Evolutionary conservation across 148 eudicot genomes (phyloP).

Genomic region (Amaranthus cruentus): DNA sequence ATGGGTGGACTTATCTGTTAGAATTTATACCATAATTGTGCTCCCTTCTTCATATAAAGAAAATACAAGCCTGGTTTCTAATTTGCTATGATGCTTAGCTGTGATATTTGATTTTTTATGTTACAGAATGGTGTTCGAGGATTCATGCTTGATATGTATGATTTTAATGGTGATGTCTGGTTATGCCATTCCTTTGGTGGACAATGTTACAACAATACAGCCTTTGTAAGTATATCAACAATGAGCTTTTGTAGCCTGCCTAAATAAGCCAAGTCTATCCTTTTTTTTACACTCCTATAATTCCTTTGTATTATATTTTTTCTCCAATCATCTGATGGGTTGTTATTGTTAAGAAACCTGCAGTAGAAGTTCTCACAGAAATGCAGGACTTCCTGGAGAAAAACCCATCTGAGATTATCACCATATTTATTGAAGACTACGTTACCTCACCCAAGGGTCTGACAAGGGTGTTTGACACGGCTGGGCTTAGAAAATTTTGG

Average conservation of each 20-base stretch:
- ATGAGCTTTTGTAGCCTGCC: conserved; percentile 3
- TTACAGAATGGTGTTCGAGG: conserved; percentile 93
- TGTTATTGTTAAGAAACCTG: conserved; percentile 63
- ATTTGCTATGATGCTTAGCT: not conserved
- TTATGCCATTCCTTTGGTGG: conserved; percentile 91
- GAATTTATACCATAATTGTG: not conserved
- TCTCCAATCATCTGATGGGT: conserved; percentile 2
- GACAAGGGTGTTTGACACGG: conserved; percentile 69
- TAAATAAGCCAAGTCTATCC: not conserved
- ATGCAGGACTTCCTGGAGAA: conserved; percentile 57
- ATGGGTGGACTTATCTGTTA: not conserved
- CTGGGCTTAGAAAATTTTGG: conserved; percentile 85
- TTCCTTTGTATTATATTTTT: not conserved
- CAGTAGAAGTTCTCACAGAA: conserved; percentile 69
- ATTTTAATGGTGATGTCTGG: conserved; percentile 84
- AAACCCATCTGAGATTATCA: conserved; percentile 73
- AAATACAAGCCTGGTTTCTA: not conserved
- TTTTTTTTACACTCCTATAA: not conserved
- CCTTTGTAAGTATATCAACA: conserved; percentile 68
- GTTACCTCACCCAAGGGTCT: conserved; percentile 80
- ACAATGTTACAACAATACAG: conserved; percentile 76
- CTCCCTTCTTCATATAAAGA: not conserved
- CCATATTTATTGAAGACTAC: conserved; percentile 89
- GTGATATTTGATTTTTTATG: conserved; percentile 1
- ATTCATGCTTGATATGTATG: conserved; percentile 96